Evolutionary conservation across 345 rosid species (phyloP).

Genomic region (Eucalyptus marginata): DNA sequence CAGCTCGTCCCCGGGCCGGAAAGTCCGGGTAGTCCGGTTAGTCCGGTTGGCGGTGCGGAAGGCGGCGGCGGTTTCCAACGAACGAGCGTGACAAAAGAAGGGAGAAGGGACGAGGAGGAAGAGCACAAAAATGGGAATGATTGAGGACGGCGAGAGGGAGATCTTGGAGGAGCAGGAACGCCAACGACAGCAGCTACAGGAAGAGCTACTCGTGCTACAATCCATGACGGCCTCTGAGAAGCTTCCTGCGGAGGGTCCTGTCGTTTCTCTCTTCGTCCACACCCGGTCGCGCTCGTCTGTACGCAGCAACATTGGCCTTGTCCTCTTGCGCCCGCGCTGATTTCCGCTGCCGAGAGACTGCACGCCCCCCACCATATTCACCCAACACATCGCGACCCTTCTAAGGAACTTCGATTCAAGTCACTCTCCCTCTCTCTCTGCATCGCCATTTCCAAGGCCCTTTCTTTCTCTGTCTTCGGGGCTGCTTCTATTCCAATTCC

Average conservation of each 20-base stretch:
- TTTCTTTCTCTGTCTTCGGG: background rate
- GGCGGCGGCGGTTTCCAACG: constrained; percentile 15
- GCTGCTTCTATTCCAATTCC: background rate
- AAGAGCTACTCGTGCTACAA: background rate
- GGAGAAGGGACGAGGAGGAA: constrained; percentile 37
- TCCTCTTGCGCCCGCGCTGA: constrained; percentile 17
- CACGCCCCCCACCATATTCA: constrained; percentile 39
- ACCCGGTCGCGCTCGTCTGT: background rate
- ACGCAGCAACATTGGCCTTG: constrained; percentile 20
- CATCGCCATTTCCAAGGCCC: constrained; percentile 33
- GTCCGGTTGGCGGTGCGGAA: constrained; percentile 27
- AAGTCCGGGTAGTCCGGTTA: constrained; percentile 46
- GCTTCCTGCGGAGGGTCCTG: background rate
- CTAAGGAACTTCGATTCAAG: constrained; percentile 10
- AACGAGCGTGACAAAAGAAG: constrained; percentile 28
- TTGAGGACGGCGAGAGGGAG: background rate
- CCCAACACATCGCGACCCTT: constrained; percentile 12
- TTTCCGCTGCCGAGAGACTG: constrained; percentile 9
- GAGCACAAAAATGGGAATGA: constrained; percentile 21
- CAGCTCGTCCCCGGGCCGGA: constrained; percentile 59
- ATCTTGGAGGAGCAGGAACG: background rate
- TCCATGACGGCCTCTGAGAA: constrained; percentile 1
- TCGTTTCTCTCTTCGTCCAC: background rate
- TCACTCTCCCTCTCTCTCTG: background rate
- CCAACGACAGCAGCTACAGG: background rate